Evolutionary conservation across 2,329 filamentous ascomycete species (phyloP).

Genomic region (Aspergillus sojae): DNA sequence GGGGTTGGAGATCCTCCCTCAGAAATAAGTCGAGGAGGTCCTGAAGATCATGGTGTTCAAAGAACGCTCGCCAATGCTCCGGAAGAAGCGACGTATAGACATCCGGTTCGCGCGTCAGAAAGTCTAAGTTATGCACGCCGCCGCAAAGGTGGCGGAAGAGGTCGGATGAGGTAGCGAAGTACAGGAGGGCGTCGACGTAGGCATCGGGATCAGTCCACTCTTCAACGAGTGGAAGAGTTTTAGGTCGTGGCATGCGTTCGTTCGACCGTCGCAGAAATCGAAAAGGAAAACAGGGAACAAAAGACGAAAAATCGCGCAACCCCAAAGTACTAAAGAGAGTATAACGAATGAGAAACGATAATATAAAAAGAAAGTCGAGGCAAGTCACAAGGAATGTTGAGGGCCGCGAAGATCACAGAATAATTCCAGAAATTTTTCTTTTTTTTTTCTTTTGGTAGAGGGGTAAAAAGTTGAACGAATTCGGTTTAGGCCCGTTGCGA

Average conservation of each 20-base stretch:
- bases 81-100: conserved; percentile 79
- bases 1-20: conserved; percentile 67
- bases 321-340: not conserved
- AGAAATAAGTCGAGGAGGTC: conserved; percentile 79
- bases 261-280: not conserved
- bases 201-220: conserved; percentile 72
- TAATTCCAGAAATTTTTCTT: conserved; percentile 6
- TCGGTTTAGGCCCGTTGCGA: not conserved
- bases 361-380: conserved; percentile 4
- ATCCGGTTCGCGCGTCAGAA: conserved; percentile 83
- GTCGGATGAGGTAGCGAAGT: conserved; percentile 73
- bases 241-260: conserved; percentile 49
- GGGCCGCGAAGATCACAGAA: not conserved
- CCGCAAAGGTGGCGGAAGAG: conserved; percentile 89
- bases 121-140: conserved; percentile 95
- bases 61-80: conserved; percentile 78
- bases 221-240: conserved; percentile 67
- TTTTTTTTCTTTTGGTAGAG: not conserved
- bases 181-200: conserved; percentile 77
- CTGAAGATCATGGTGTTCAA: conserved; percentile 71
- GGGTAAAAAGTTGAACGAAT: not conserved
- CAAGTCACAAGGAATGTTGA: not conserved
- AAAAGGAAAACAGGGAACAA: not conserved
- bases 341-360: not conserved
- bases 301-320: not conserved